A percentile compares a stretch with the other conserved stretches of the same genome.
Evolutionary conservation across 345 rosid genomes (phyloP).

Genomic region (Eucalyptus microcorys): DNA sequence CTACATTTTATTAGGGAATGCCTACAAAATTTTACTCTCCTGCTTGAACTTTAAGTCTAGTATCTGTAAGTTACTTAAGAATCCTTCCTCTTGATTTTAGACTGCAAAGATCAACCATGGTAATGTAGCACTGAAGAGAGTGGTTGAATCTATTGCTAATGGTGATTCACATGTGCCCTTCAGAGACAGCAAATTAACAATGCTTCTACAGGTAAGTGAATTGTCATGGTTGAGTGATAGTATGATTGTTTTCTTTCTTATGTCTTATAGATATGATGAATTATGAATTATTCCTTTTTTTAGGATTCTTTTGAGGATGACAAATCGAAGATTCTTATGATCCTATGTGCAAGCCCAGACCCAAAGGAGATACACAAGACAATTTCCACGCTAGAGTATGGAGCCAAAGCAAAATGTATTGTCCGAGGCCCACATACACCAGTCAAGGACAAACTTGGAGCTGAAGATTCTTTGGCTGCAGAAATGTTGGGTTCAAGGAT

Average conservation of each 20-base stretch:
- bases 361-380: constrained; percentile 92
- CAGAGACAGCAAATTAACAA: constrained; percentile 92
- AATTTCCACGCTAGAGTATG: constrained; percentile 93
- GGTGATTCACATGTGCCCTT: constrained; percentile 98
- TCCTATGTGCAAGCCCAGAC: constrained; percentile 95
- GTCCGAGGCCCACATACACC: constrained; percentile 80
- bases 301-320: constrained; percentile 99
- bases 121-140: constrained; percentile 86
- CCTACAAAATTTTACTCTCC: neutral
- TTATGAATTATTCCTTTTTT: neutral
- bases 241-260: neutral
- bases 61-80: neutral
- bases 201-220: constrained; percentile 74
- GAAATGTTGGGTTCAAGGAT: constrained; percentile 59
- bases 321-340: constrained; percentile 87
- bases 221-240: neutral
- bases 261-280: neutral
- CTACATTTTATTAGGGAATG: neutral
- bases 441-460: constrained; percentile 46
- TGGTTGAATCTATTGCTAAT: constrained; percentile 96
- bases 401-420: constrained; percentile 96
- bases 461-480: constrained; percentile 49
- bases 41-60: neutral
- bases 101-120: constrained; percentile 97
- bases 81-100: constrained; percentile 25